Evolutionary conservation across 176 grass and related monocot species (phyloP), one percentile per base, ranked within the genome.

Genomic region (Cymbopogon citratus): DNA sequence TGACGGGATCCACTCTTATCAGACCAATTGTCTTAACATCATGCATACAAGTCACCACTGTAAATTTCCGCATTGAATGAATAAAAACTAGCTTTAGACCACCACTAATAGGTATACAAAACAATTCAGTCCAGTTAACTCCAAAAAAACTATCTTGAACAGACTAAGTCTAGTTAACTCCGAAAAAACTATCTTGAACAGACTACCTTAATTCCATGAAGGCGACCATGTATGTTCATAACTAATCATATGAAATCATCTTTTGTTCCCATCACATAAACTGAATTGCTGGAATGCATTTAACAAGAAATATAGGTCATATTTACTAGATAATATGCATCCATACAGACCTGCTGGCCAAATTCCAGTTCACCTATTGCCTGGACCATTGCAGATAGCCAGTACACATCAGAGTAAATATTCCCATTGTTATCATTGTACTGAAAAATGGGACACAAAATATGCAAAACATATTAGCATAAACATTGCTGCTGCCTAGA

Each of bases 351-450:
- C 96, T 98, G 92, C 73, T 93, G 89, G 87, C 96, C 92, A 85
- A 98, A 95, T 87, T 98, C 92, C 75, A 98, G 82, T 84, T 95
- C 96, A 0, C 96, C 92, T 80, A 98, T 91, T 26, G 96, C 89
- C 72, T 90, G 92, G 62, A 98, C 96, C 90, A 98, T 91, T 76
- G 92, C 82, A 87, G 89, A 87, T 81, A 98, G 87, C 96, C 96
- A 98, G 59, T 93, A 91, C 19, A 87, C 92, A 87, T 98, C 96
- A 48, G 96, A 95, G 74, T 95, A 98, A 71, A 84, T 74, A 85
- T 98, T 98, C 84, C 96, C 92, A 2, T 91, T 98, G 83, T 98
- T 98, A 83, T 98, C 92, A 67, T 98, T 98, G 77, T 98, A 95
- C 96, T 98, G 96, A 89, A 89, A 90, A 89, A 80, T 86, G 31